Evolutionary conservation across 352 stramenopile genomes (phyloP).

Genomic region (Lagenidium giganteum): DNA sequence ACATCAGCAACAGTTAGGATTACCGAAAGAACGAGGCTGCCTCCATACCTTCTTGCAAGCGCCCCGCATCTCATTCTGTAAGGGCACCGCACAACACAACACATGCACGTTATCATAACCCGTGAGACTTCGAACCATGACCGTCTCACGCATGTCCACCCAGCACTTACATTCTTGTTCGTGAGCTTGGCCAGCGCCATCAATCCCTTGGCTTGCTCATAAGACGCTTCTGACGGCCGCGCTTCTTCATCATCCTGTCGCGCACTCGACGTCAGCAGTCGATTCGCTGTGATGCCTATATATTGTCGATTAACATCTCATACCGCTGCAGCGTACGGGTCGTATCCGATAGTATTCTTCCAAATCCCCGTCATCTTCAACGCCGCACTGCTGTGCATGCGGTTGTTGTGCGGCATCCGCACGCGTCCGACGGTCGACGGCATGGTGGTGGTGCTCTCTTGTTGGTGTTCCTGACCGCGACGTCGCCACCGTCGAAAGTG

Average conservation of each 20-base stretch:
- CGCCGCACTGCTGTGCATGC: slow-evolving; percentile 90
- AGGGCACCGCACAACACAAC: neutral
- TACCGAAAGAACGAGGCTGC: neutral
- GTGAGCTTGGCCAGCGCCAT: slow-evolving; percentile 94
- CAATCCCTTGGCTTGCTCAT: slow-evolving; percentile 89
- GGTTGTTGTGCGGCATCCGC: slow-evolving; percentile 97
- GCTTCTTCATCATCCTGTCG: slow-evolving; percentile 54
- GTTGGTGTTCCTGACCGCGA: neutral
- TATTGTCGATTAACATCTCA: neutral
- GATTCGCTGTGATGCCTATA: neutral
- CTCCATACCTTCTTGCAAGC: slow-evolving; percentile 77
- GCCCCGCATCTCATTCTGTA: slow-evolving; percentile 65
- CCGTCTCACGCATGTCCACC: neutral
- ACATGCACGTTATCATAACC: neutral
- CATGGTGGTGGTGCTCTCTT: slow-evolving; percentile 44
- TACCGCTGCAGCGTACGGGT: slow-evolving; percentile 86
- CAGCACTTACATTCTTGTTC: slow-evolving; percentile 81
- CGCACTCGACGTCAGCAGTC: slow-evolving; percentile 10
- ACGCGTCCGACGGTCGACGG: slow-evolving; percentile 82
- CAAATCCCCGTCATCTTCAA: slow-evolving; percentile 96
- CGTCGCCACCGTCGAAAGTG: too few species aligned
- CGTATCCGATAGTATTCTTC: slow-evolving; percentile 96
- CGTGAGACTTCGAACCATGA: neutral
- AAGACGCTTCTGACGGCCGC: slow-evolving; percentile 60
- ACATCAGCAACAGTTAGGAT: too few species aligned